These are phyloP conservation scores for Colletotrichum coccodes DNA, from an alignment of 2,329 filamentous ascomycete species.

Conservation along the genomic window DNA sequence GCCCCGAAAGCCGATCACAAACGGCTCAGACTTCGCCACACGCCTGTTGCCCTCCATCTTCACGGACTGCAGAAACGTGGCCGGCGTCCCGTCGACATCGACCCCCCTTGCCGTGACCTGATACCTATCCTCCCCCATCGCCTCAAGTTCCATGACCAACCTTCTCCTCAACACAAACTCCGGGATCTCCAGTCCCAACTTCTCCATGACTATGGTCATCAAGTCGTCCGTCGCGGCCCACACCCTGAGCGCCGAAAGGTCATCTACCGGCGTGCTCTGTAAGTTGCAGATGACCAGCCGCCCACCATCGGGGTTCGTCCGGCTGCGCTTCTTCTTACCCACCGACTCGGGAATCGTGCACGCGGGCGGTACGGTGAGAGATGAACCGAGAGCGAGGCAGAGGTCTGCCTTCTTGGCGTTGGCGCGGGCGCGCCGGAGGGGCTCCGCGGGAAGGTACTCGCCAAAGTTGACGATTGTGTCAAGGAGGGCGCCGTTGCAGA, in stretches of 20 bases:
- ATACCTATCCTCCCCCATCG: constrained; percentile 33
- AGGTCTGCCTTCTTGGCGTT: constrained; percentile 54
- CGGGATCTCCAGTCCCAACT: constrained; percentile 48
- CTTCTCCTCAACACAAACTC: constrained; percentile 48
- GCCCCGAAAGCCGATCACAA: constrained; percentile 46
- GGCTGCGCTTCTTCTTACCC: constrained; percentile 37
- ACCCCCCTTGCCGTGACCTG: constrained; percentile 46
- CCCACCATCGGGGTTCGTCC: constrained; percentile 14
- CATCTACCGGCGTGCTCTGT: constrained; percentile 54
- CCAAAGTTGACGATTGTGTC: constrained; percentile 59
- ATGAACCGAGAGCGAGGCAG: constrained; percentile 57
- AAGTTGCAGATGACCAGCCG: constrained; percentile 57
- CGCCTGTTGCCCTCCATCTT: constrained; percentile 50
- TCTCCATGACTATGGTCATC: constrained; percentile 52
- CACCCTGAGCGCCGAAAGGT: constrained; percentile 43
- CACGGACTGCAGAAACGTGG: constrained; percentile 51
- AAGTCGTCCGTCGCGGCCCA: constrained; percentile 49
- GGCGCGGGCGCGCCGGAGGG: constrained; percentile 44
- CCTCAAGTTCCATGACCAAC: constrained; percentile 42
- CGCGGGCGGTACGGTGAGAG: constrained; percentile 53
- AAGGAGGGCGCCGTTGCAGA: constrained; percentile 49
- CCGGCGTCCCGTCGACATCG: constrained; percentile 53
- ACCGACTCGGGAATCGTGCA: constrained; percentile 51
- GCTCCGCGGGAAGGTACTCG: constrained; percentile 45
- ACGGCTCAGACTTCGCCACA: constrained; percentile 47